Percentiles rank a stretch among this genome's conserved stretches.
Conservation (phyloP, 306 rosid genomes). For the Cicer yamashitae region DNA sequence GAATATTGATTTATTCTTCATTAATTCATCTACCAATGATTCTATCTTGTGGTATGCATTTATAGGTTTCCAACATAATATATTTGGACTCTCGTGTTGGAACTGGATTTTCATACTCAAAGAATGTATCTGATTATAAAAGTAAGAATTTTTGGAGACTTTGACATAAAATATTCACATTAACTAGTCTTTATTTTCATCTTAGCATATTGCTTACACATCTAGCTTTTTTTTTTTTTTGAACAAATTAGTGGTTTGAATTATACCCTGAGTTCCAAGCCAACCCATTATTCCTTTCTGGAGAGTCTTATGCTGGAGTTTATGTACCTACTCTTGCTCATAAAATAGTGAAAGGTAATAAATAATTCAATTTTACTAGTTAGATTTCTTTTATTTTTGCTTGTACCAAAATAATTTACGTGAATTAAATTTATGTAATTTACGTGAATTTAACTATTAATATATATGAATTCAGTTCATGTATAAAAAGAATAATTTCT, state of each 20-base stretch:
- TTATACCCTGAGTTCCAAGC: constrained; percentile 70
- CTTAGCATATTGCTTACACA: constrained; percentile 36
- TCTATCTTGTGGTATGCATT: constrained; percentile 33
- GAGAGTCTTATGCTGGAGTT: constrained; percentile 92
- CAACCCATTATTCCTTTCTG: constrained; percentile 74
- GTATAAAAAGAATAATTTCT: too few relatives aligned
- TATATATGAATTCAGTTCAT: too few relatives aligned
- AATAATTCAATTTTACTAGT: not conserved
- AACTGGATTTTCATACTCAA: constrained; percentile 82
- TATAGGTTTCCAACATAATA: constrained; percentile 57
- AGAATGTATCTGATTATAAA: constrained; percentile 61
- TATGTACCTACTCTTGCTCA: constrained; percentile 87
- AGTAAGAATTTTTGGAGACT: constrained; percentile 48
- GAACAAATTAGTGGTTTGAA: constrained; percentile 48
- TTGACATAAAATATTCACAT: constrained; percentile 2
- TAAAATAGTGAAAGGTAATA: constrained; percentile 74
- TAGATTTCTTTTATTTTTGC: too few relatives aligned
- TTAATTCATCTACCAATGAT: constrained; percentile 18
- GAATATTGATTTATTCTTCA: not conserved
- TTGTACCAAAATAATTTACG: too few relatives aligned
- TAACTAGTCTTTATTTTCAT: not conserved
- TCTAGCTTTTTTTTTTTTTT: constrained; percentile 12
- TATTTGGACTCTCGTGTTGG: constrained; percentile 88
- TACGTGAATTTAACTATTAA: too few relatives aligned
- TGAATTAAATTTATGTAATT: too few relatives aligned